Evolutionary conservation across 1,139 yeast species (phyloP).

Genomic region (Sugiyamaella neomexicana): DNA sequence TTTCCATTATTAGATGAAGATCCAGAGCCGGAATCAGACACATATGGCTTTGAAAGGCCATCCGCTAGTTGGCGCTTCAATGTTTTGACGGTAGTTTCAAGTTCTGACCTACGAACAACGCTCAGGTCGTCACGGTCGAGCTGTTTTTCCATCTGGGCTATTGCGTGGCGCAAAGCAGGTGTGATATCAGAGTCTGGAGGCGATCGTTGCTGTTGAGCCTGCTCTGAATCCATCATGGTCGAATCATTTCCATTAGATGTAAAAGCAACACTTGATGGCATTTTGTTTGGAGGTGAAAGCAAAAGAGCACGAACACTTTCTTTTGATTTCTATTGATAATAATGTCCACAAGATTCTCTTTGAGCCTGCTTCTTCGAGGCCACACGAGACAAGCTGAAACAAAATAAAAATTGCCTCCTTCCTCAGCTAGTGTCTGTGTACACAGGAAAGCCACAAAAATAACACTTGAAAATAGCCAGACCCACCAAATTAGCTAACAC

Average conservation of each 20-base stretch:
- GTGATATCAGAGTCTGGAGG: constrained; percentile 3
- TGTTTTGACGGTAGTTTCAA: background rate
- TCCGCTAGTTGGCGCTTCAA: background rate
- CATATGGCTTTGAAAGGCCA: background rate
- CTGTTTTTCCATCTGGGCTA: constrained; percentile 2
- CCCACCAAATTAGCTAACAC: too few species aligned
- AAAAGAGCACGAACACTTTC: background rate
- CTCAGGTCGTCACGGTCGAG: background rate
- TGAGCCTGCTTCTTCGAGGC: background rate
- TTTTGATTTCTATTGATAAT: too few species aligned
- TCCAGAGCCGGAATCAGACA: background rate
- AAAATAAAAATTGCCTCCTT: too few species aligned
- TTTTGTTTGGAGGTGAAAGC: background rate
- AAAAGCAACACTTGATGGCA: background rate
- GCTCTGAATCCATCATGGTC: background rate
- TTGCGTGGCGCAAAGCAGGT: background rate
- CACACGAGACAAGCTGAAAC: background rate
- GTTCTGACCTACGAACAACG: background rate
- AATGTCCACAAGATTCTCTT: too few species aligned
- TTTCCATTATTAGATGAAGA: background rate
- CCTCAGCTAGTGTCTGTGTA: too few species aligned
- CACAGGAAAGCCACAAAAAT: too few species aligned
- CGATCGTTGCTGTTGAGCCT: background rate
- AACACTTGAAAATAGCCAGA: too few species aligned
- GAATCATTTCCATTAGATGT: background rate